Percentiles rank a stretch among this genome's conserved stretches.
Evolutionary conservation across 2,329 filamentous ascomycete species (phyloP).

Genomic region (Aspergillus jensenii): DNA sequence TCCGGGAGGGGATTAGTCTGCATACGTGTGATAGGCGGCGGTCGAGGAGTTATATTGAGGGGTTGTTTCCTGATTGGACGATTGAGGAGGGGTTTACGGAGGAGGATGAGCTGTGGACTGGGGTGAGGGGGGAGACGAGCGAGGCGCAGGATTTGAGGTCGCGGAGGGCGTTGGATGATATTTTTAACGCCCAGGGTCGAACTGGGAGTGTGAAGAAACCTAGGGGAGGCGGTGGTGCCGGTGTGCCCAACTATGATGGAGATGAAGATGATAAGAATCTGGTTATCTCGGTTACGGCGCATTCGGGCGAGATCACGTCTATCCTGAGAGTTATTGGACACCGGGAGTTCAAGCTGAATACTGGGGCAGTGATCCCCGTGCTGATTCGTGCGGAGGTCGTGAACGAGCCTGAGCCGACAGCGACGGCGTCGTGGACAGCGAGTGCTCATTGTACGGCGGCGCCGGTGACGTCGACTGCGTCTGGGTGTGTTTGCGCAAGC

Average conservation of each 20-base stretch:
- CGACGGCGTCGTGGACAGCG: constrained; percentile 27
- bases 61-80: constrained; percentile 48
- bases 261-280: constrained; percentile 30
- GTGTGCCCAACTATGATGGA: neutral
- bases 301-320: constrained; percentile 58
- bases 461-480: constrained; percentile 27
- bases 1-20: constrained; percentile 58
- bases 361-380: constrained; percentile 53
- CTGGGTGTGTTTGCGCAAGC: constrained; percentile 31
- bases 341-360: constrained; percentile 45
- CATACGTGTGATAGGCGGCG: constrained; percentile 62
- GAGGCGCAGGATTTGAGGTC: constrained; percentile 48
- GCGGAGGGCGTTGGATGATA: constrained; percentile 48
- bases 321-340: constrained; percentile 49
- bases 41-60: constrained; percentile 47
- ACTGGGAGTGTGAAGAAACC: constrained; percentile 9
- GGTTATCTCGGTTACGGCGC: constrained; percentile 56
- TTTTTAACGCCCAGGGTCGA: constrained; percentile 39
- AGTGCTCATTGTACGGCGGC: constrained; percentile 34
- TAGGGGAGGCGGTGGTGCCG: neutral
- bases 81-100: constrained; percentile 57
- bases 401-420: constrained; percentile 11
- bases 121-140: constrained; percentile 49
- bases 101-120: constrained; percentile 54
- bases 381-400: constrained; percentile 46